Evolutionary conservation across 129 eudicot species (phyloP), one percentile per base, ranked within the genome.

Genomic region (Flaveria brownii): DNA sequence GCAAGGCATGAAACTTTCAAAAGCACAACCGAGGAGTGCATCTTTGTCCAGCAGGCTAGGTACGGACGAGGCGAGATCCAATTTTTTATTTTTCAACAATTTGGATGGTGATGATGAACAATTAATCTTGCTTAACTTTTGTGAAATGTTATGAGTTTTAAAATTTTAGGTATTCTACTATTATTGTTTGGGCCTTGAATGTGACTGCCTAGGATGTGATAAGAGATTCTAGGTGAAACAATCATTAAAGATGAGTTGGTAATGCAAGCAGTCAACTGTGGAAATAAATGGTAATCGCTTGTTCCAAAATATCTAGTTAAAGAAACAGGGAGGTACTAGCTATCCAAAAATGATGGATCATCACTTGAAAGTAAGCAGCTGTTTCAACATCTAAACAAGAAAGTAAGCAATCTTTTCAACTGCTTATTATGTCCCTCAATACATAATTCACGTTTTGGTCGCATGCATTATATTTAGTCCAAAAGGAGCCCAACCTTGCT

Each of bases 391-490:
- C 22, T 0, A 65, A 65, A 4, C 2, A 65, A 36, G 6, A 15
- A 17, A 6, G 74, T 28, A 25, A 65, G 23, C 60, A 52, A 6
- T 14, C 22, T 9, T 52, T 49, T 49, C 42, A 28, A 63, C 18
- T 63, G 68, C 45, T 63, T 63, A 30, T 63, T 63, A 30, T 70
- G 45, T 22, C 74, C 74, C 52, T 16, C 23, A 50, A 17, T 12
- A 52, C 20, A 52, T 0, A 52, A 52, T 52, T 17, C 1, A n/a
- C 9, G 11, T 12, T 52, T 52, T 52, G 22, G 23, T 52, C 60
- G 17, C 25, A 52, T 52, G 17, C 60, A 52, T 52, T 52, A 75
- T 5, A 25, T 75, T 73, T 75, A 18, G 14, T 26, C 23, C 72
- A 18, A 42, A 41, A 73, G 20, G 11, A 41, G 25, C 25, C 13